Percentiles rank a stretch among this genome's conserved stretches.
These are phyloP conservation scores for Leishmania aethiopica DNA, from an alignment of 208 protist species.

Conservation along the genomic window DNA sequence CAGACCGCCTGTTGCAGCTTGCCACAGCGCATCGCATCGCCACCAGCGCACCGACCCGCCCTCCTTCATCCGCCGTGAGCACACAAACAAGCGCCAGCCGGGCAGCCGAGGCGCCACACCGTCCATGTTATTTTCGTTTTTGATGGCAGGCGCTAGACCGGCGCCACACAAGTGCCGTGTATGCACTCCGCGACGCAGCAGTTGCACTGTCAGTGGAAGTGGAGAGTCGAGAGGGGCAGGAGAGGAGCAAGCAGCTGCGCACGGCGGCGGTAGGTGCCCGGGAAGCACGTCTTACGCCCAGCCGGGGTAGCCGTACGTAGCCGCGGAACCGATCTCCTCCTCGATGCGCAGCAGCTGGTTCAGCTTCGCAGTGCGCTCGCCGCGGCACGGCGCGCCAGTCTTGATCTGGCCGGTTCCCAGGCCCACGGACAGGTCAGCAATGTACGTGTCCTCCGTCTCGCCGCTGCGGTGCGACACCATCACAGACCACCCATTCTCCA, in stretches of 20 bases:
- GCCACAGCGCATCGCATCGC: neutral
- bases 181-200: neutral
- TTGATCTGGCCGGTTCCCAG: constrained; percentile 98
- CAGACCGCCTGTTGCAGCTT: neutral
- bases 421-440: constrained; percentile 98
- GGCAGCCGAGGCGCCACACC: neutral
- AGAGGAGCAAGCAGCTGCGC: neutral
- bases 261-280: neutral
- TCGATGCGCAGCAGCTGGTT: constrained; percentile 99
- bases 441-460: constrained; percentile 99
- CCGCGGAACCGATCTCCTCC: constrained; percentile 90
- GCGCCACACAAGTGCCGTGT: neutral
- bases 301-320: constrained; percentile 81
- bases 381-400: constrained; percentile 98
- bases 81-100: neutral
- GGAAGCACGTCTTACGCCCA: constrained; percentile 44
- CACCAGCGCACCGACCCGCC: neutral
- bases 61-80: neutral
- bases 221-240: neutral
- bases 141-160: neutral
- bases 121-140: neutral
- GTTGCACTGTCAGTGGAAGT: neutral
- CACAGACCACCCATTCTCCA: constrained; percentile 78
- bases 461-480: constrained; percentile 97
- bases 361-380: constrained; percentile 98